These are phyloP conservation scores for Boletus speciosus DNA, from an alignment of 768 basidiomycete species.

Conservation along the genomic window DNA sequence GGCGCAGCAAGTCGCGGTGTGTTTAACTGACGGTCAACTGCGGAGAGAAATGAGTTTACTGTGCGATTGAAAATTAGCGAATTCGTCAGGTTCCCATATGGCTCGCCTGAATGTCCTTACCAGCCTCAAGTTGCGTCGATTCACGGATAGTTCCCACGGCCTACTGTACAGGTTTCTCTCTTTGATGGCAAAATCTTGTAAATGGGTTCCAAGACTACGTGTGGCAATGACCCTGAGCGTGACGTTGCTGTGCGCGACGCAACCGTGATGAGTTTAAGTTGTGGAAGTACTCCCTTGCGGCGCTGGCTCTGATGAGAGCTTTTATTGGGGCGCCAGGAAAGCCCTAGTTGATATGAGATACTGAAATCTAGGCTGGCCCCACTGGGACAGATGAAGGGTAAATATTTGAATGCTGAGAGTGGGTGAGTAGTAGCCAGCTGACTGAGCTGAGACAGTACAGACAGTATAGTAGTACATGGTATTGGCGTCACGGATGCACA, in stretches of 20 bases:
- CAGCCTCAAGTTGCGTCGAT: conserved; percentile 24
- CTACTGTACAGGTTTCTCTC: conserved; percentile 35
- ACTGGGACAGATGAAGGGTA: conserved; percentile 57
- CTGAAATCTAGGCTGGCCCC: conserved; percentile 71
- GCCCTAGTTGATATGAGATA: conserved; percentile 68
- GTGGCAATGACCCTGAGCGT: not conserved
- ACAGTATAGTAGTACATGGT: too few relatives aligned
- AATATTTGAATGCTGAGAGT: not conserved
- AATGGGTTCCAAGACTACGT: not conserved
- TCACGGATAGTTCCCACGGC: conserved; percentile 63
- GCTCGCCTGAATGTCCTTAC: not conserved
- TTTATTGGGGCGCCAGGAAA: conserved; percentile 49
- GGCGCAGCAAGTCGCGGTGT: not conserved
- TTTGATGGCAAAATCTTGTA: not conserved
- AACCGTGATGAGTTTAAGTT: not conserved
- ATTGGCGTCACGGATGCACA: too few relatives aligned
- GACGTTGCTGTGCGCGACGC: not conserved
- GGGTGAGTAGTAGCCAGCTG: too few relatives aligned
- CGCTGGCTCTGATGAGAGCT: conserved; percentile 13
- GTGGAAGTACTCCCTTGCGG: too few relatives aligned
- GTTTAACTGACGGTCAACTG: not conserved
- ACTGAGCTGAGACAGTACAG: too few relatives aligned
- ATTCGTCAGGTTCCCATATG: not conserved
- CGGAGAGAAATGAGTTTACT: not conserved
- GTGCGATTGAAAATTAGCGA: not conserved